Conservation (phyloP, 345 rosid genomes). For the Citrus australasica region DNA sequence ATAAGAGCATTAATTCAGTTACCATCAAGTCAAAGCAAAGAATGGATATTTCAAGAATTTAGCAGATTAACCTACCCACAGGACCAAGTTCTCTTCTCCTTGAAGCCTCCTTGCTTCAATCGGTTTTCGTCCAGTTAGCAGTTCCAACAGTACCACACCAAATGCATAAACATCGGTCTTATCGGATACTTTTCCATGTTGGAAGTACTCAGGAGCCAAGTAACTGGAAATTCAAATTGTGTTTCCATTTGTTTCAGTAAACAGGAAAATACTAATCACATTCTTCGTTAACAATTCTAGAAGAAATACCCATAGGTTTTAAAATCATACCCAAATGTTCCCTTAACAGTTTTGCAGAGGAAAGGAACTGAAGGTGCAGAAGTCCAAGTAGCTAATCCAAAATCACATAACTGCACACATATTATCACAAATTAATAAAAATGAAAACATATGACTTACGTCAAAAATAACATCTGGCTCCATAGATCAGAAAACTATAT, state of each 20-base stretch:
- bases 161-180: constrained; percentile 96
- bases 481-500: background rate
- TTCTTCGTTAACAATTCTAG: background rate
- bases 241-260: background rate
- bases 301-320: background rate
- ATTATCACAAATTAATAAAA: background rate
- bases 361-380: constrained; percentile 85
- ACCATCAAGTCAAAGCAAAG: constrained; percentile 28
- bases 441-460: background rate
- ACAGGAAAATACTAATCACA: background rate
- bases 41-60: constrained; percentile 11
- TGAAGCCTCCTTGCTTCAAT: constrained; percentile 72
- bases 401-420: constrained; percentile 77
- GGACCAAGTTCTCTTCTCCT: constrained; percentile 90
- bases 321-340: constrained; percentile 82
- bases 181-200: constrained; percentile 91
- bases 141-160: constrained; percentile 87
- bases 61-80: constrained; percentile 68
- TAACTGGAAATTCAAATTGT: constrained; percentile 42
- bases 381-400: constrained; percentile 95
- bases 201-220: constrained; percentile 96
- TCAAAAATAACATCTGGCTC: background rate
- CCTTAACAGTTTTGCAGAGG: constrained; percentile 96
- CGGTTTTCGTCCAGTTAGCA: constrained; percentile 84
- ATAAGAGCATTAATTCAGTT: constrained; percentile 18